Evolutionary conservation across 345 rosid species (phyloP), one percentile per base, ranked within the genome.

Genomic region (Kandelia obovata): DNA sequence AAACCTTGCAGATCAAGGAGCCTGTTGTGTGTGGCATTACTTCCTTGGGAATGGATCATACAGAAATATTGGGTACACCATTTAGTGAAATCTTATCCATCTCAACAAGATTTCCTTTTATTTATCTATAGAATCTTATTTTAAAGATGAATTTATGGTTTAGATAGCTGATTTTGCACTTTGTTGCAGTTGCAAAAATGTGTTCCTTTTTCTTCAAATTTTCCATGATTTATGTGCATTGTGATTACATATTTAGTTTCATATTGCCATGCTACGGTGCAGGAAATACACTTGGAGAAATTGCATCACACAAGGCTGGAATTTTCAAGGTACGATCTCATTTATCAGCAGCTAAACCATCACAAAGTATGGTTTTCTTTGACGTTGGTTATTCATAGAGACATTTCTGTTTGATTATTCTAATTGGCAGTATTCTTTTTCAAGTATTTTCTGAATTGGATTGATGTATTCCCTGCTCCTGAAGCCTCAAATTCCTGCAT

Each of bases 31-130:
- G 98, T 70, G 98, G 98, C 72, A 68, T 92, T 70, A 66, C 95
- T 75, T 86, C 96, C 66, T 82, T 92, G 71, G 98, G 98, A 69
- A 85, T 89, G 91, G 98, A 92, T 80, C 98, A 92, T 68, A 84
- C 78, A 79, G 96, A 86, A 62, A 25, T 72, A 68, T 75, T 92
- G 73, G 98, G 98, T 89, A 71, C 26, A 77, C 61, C 34, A 32
- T 56, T 61, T 71, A 64, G 51, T 62, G 51, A 47, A 58, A 34
- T 64, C 31, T 30, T 34, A 46, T 67, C 46, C 46, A 47, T 60
- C 20, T 53, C 66, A 61, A 56, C 30, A 58, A 32, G 13, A 26
- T 51, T 70, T 60, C n/a, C 27, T 62, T 60, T 65, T 25, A 31
- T 68, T 28, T 30, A 16, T 31, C 39, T 21, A 32, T 57, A 8